phyloP scores from a whole-genome alignment of 257 asterid genomes.

The Nicotiana paniculata region DNA sequence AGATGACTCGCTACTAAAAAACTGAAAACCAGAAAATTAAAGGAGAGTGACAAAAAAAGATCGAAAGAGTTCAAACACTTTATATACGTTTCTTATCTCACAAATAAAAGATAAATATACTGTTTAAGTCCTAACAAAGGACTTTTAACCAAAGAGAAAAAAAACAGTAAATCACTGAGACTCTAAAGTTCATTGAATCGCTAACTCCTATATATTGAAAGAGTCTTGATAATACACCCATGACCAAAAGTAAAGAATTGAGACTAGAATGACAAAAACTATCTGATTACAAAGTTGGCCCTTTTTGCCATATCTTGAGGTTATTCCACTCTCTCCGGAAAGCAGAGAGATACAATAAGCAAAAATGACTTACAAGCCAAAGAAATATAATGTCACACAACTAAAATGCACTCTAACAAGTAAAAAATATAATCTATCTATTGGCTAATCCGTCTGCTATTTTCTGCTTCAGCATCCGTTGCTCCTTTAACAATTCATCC shows the following conservation, averaged over 20 bases:
- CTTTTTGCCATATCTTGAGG: neutral
- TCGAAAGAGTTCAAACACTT: neutral
- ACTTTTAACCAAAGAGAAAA: neutral
- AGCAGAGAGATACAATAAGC: neutral
- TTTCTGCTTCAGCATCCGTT: slow-evolving; percentile 23
- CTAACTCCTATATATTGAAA: slow-evolving; percentile 1
- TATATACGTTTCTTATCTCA: neutral
- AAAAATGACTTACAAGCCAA: slow-evolving; percentile 15
- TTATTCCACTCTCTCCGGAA: neutral
- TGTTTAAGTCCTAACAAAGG: neutral
- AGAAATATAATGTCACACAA: slow-evolving; percentile 38
- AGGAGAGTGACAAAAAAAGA: neutral
- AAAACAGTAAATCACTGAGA: neutral
- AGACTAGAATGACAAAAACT: neutral
- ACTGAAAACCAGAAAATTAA: no score
- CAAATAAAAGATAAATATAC: neutral
- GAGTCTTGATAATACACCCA: slow-evolving; percentile 10
- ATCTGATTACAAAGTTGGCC: neutral
- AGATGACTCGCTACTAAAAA: no score
- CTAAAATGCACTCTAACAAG: slow-evolving; percentile 25
- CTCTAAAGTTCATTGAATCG: neutral
- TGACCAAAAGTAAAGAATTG: neutral
- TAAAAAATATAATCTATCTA: slow-evolving; percentile 25
- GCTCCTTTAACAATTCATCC: neutral
- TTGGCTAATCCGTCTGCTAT: slow-evolving; percentile 5